Base-by-base conservation (phyloP, 305 asterid species). In the Nicotiana rustica region DNA sequence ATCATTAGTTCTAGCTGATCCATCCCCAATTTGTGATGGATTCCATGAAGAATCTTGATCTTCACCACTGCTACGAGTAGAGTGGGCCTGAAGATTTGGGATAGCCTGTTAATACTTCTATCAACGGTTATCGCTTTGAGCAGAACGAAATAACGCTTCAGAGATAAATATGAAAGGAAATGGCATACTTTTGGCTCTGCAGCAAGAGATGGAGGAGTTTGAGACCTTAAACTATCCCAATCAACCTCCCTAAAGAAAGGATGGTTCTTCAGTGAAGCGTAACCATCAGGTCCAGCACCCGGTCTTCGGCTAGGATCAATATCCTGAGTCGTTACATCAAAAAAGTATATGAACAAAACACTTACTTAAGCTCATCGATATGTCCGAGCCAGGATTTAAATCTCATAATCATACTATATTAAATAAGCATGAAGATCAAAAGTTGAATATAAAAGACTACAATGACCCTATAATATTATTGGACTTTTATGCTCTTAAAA, bases 251-350 rank as follows among this genome's bases (percentile, higher is more conserved):
- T 88, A 82, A 96, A 96, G 84, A 96, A 96, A 49, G 94, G 94
- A 87, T 96, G 99, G 44, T 66, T 88, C 89, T 96, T 96, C 64
- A 96, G 95, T 36, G 95, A 81, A 83, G 89, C 81, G 83, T 96
- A 96, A 44, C 99, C 97, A 76, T 84, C 91, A 6, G 89, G 93
- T 67, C 99, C 98, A 15, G 97, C 98, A 14, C 99, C 99, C n/a
- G 96, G 98, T 86, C 99, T 86, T 84, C 91, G 88, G 84, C 95
- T 89, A 33, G 99, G 99, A 81, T 96, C 98, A 55, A 90, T 91
- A 84, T 95, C 97, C 99, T 96, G 88, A 78, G 69, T n/a, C 44
- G 2, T 41, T 41, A 41, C 49, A 41, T 41, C 49, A 41, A 41
- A 8, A 41, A 41, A 8, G 49, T 7, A 41, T 41, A 41, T 41